Evolutionary conservation across 768 basidiomycete species (phyloP), one percentile per base, ranked within the genome.

Genomic region (Tricholoma hemisulphureum): DNA sequence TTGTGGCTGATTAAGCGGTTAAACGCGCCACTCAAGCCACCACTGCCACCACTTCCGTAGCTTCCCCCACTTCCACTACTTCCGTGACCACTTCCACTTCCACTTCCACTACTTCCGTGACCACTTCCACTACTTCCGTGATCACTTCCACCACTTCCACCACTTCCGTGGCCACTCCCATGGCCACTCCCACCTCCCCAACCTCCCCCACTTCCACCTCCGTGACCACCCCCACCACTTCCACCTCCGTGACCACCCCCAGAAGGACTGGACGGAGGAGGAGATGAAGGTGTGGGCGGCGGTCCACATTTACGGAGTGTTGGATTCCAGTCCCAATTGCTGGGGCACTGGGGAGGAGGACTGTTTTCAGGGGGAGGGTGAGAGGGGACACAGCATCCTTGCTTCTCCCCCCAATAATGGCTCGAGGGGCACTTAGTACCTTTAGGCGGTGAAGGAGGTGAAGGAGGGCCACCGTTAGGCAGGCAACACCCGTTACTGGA

Each of bases 371-470:
- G 67, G 32, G 72, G 69, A 14, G 79, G 80, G 59, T 77, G 64
- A 48, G 69, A 69, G 54, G 86, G 85, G 23, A 80, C 75, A 66
- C 84, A 86, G 72, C 83, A 86, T 20, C 74, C 71, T 63, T 80
- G 73, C 21, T 68, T 69, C 4, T 60, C 53, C 58, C 72, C 68
- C 83, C 83, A 86, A 65, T 81, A 83, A 71, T 81, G 79, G 37
- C 66, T 71, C 51, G 68, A 71, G 21, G 82, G 83, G 69, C 82
- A 82, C 11, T 72, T 59, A 23, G 68, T 73, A 48, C 77, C 80
- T 43, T 71, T 71, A 23, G 83, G 82, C n/a, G 71, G 50, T 5
- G 79, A 76, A 5, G 78, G 71, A 43, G 63, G 65, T 2, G 53
- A 24, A 14, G 69, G 56, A 16, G 75, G 69, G 1, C 75, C 73